Conservation (phyloP, 1,139 yeast species). For the Zhuliangozyma parablackwelliae region DNA sequence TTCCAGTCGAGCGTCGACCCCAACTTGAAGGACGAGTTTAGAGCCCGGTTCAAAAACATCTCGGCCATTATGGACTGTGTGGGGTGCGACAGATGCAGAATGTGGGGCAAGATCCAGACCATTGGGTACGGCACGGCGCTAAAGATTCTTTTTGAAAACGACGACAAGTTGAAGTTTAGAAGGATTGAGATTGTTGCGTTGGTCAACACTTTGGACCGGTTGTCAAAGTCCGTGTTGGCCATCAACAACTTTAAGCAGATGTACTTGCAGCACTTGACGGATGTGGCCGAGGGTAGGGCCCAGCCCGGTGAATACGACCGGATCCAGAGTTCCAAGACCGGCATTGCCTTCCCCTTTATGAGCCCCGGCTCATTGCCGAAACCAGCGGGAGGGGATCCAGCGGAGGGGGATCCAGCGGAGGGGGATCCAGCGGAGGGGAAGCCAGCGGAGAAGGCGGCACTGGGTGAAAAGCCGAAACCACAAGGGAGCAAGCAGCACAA, state of each 20-base stretch:
- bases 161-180: conserved; percentile 53
- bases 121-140: conserved; percentile 97
- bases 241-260: conserved; percentile 64
- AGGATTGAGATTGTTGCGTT: conserved; percentile 88
- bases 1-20: conserved; percentile 57
- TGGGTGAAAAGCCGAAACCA: conserved; percentile 1
- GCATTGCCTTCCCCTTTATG: conserved; percentile 40
- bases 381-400: not conserved
- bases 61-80: conserved; percentile 96
- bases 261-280: conserved; percentile 43
- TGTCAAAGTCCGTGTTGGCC: conserved; percentile 78
- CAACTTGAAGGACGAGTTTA: conserved; percentile 75
- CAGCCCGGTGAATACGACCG: conserved; percentile 43
- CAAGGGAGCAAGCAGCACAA: conserved; percentile 1
- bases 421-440: not conserved
- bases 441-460: not conserved
- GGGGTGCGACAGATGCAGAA: conserved; percentile 93
- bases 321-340: conserved; percentile 18
- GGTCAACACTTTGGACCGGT: conserved; percentile 85
- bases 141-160: conserved; percentile 74
- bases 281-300: conserved; percentile 36
- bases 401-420: conserved; percentile 1
- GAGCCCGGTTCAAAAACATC: conserved; percentile 80
- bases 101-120: conserved; percentile 97
- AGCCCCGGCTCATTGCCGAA: conserved; percentile 1